Conservation (phyloP, 2,329 filamentous ascomycete genomes). For the Alternaria panax region DNA sequence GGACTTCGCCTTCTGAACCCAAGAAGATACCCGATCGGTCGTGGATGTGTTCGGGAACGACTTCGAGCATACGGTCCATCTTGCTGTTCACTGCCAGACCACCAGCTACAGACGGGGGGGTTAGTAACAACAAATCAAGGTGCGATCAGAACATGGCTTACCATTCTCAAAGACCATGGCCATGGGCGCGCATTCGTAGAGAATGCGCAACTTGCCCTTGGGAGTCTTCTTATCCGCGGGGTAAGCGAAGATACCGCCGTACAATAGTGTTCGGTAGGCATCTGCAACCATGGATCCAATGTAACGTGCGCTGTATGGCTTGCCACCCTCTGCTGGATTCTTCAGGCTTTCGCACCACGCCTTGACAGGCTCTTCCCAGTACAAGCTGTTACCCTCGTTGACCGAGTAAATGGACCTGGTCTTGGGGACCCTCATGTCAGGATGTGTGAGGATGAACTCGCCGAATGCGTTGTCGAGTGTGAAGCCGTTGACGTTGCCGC, state of each 20-base stretch:
- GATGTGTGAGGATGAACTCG: conserved; percentile 98
- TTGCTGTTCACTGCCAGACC: conserved; percentile 90
- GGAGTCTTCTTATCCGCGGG: conserved; percentile 97
- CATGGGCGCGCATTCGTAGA: conserved; percentile 99
- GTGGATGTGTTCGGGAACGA: conserved; percentile 91
- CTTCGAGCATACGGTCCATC: conserved; percentile 88
- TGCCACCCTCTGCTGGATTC: conserved; percentile 73
- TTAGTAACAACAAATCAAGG: conserved; percentile 21
- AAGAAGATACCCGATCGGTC: conserved; percentile 96
- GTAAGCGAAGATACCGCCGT: conserved; percentile 97
- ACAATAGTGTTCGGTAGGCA: conserved; percentile 92
- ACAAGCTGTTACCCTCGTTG: conserved; percentile 97
- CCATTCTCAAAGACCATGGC: conserved; percentile 98
- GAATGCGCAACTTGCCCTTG: conserved; percentile 95
- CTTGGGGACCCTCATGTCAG: conserved; percentile 86
- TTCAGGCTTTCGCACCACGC: conserved; percentile 91
- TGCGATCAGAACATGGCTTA: conserved; percentile 56
- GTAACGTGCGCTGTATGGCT: conserved; percentile 94
- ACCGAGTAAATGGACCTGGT: conserved; percentile 90
- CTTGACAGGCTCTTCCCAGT: conserved; percentile 90
- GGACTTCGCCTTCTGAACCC: conserved; percentile 91
- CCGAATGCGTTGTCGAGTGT: conserved; percentile 95
- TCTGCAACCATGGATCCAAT: conserved; percentile 99
- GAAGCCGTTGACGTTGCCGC: conserved; percentile 92
- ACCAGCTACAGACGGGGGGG: conserved; percentile 70